Evolutionary conservation across 1,284 basidiomycete genomes (phyloP).

Genomic region (Phenoliferia sp.): DNA sequence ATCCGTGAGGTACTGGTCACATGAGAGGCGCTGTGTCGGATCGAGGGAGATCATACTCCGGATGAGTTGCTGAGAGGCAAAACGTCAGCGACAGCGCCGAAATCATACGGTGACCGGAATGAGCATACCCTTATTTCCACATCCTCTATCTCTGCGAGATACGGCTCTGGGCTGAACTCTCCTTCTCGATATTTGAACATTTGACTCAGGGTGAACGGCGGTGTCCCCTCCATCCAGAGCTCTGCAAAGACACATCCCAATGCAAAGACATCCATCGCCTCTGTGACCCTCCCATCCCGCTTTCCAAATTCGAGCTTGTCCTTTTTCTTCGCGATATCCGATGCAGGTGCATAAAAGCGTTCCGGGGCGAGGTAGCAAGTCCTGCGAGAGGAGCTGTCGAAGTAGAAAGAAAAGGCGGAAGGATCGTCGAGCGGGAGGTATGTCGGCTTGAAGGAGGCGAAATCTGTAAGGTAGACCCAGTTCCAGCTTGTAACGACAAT

Average conservation of each 20-base stretch:
- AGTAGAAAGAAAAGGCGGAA: constrained; percentile 95
- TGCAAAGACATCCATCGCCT: constrained; percentile 97
- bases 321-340: constrained; percentile 53
- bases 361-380: constrained; percentile 97
- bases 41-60: constrained; percentile 84
- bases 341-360: constrained; percentile 78
- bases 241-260: constrained; percentile 94
- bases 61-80: constrained; percentile 62
- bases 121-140: constrained; percentile 66
- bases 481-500: constrained; percentile 95
- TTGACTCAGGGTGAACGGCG: constrained; percentile 90
- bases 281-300: constrained; percentile 74
- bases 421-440: constrained; percentile 94
- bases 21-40: constrained; percentile 69
- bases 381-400: constrained; percentile 86
- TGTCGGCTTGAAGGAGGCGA: constrained; percentile 94
- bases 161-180: constrained; percentile 65
- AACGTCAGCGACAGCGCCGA: constrained; percentile 19
- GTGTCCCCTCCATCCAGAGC: constrained; percentile 89
- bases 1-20: constrained; percentile 71
- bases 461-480: constrained; percentile 92
- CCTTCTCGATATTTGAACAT: constrained; percentile 91
- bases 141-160: constrained; percentile 74
- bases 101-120: background rate
- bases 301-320: constrained; percentile 46